These are phyloP conservation scores for Aspergillus sp. DNA, from an alignment of 2,329 filamentous ascomycete species.

Conservation along the genomic window DNA sequence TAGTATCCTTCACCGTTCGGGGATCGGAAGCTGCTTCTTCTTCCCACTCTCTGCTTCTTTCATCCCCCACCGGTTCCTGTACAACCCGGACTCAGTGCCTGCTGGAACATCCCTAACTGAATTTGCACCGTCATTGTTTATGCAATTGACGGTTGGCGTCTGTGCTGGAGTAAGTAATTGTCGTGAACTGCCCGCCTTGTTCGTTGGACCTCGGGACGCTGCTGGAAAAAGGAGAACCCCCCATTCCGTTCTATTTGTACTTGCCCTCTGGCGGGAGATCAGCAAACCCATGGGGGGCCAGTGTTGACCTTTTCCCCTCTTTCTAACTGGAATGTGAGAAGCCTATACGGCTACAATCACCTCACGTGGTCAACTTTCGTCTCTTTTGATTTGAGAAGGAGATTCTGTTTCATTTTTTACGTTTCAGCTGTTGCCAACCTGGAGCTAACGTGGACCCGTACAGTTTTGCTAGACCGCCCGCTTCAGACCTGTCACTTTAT, in stretches of 20 bases:
- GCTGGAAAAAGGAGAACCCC: slow-evolving; percentile 1
- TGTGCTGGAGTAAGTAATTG: background rate
- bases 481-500: background rate
- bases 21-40: slow-evolving; percentile 3
- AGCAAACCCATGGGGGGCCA: background rate
- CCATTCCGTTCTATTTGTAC: background rate
- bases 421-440: background rate
- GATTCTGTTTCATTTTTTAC: background rate
- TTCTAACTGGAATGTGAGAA: background rate
- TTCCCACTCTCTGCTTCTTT: background rate
- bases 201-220: background rate
- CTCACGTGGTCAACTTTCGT: background rate
- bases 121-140: background rate
- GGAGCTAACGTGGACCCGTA: slow-evolving; percentile 15
- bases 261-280: background rate
- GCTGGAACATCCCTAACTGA: background rate
- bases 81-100: background rate
- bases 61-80: background rate
- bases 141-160: background rate
- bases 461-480: slow-evolving; percentile 13
- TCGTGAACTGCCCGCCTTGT: background rate
- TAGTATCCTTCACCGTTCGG: background rate
- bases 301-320: background rate
- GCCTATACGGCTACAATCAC: background rate
- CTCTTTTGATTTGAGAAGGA: background rate